Evolutionary conservation across 352 stramenopile genomes (phyloP), one percentile per base, ranked within the genome.

Genomic region (Peronospora tabacina): DNA sequence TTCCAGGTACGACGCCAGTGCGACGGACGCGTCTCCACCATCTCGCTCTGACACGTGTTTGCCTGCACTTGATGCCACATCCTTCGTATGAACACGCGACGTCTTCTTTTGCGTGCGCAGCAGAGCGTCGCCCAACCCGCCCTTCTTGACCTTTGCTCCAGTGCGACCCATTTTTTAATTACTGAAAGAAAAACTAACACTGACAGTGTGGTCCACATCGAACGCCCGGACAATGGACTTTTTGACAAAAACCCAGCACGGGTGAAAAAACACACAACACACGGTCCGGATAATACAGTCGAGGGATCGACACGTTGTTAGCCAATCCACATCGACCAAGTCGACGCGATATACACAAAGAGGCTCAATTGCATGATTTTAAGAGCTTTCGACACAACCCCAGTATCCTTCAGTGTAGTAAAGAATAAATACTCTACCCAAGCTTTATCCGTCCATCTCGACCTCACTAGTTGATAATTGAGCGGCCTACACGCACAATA

Each of bases 1-100:
- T 72, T 94, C 83, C 34, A 94, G 56, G 41, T 91, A 91, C 43
- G 83, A 94, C 22, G 81, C 82, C 40, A 94, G 53, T 22, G 82
- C 79, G 29, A 87, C 78, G 2, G 79, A 79, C 24, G 83, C 81
- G 42, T 94, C 82, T 33, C 83, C 83, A 16, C 83, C 83, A 48
- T 94, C 83, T 7, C 80, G 65, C 24, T 70, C 80, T 2, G 83
- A 91, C 30, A 94, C 83, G 58, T 92, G 70, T 39, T 89, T 90
- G 22, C 83, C 83, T 13, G 81, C 83, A 46, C 81, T 92, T 37
- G 82, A 93, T 46, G 76, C 58, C 39, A 93, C 71, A 52, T 93
- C 82, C 42, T 58, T 70, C 17, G 78, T 87, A 46, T 68, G 72
- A 15, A 78, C 82, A 15, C 58, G 59, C 33, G 80, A 91, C 26